Conservation (phyloP, 768 basidiomycete species). For the Dendrothele bispora region DNA sequence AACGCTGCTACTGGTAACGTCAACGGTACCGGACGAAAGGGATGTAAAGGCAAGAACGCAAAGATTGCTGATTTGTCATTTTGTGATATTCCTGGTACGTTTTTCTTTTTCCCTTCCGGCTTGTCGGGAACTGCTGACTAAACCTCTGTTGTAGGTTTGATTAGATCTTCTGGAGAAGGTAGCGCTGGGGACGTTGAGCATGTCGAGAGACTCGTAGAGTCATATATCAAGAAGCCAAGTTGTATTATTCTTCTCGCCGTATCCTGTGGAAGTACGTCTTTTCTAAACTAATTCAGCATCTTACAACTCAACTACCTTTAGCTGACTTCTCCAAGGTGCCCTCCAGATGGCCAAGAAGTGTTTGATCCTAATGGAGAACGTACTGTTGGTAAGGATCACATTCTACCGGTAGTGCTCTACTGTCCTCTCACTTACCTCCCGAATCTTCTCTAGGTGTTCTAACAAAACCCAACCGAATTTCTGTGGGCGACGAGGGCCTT, state of each 20-base stretch:
- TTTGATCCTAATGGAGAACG: constrained; percentile 62
- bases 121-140: neutral
- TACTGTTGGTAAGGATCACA: constrained; percentile 63
- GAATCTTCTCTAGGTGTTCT: constrained; percentile 52
- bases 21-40: too few relatives aligned
- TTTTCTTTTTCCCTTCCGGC: neutral
- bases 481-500: constrained; percentile 45
- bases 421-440: neutral
- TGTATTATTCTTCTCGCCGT: constrained; percentile 62
- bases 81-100: constrained; percentile 56
- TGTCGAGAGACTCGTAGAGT: constrained; percentile 53
- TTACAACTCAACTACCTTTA: constrained; percentile 22
- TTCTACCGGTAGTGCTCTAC: neutral
- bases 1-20: too few relatives aligned
- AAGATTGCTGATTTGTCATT: constrained; percentile 65
- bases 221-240: constrained; percentile 60
- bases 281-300: neutral
- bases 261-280: constrained; percentile 59
- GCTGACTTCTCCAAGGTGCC: constrained; percentile 78
- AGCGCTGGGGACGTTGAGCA: constrained; percentile 57
- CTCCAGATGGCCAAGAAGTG: constrained; percentile 59
- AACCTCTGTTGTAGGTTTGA: constrained; percentile 52
- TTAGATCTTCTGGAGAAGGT: constrained; percentile 52
- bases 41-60: too few relatives aligned
- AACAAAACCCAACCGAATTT: constrained; percentile 73